Percentiles rank a stretch among this genome's conserved stretches.
Evolutionary conservation across 176 grass and related monocot genomes (phyloP).

Genomic region (Themeda triandra): DNA sequence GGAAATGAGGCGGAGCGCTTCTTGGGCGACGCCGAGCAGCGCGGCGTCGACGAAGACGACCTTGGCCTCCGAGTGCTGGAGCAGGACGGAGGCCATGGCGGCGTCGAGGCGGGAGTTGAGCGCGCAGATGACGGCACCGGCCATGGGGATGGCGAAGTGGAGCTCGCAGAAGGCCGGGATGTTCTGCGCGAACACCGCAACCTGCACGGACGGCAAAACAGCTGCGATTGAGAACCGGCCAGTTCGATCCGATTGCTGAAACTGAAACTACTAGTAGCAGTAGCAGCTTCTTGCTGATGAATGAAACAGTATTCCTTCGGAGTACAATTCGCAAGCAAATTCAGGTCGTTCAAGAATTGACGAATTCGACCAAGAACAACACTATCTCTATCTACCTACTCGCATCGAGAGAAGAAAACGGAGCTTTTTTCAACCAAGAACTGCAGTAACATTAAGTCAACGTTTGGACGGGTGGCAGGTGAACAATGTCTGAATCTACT

Average conservation of each 20-base stretch:
- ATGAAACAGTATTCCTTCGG: too few relatives aligned
- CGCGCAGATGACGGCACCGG: constrained; percentile 66
- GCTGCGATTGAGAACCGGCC: not conserved
- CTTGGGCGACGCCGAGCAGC: constrained; percentile 34
- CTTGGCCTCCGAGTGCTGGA: constrained; percentile 75
- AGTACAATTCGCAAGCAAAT: too few relatives aligned
- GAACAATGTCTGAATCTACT: not conserved
- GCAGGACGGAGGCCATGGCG: constrained; percentile 51
- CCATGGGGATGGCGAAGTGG: constrained; percentile 81
- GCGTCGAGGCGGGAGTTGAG: constrained; percentile 83
- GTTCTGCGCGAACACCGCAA: constrained; percentile 63
- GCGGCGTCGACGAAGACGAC: constrained; percentile 63
- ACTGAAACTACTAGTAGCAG: too few relatives aligned
- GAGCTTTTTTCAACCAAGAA: too few relatives aligned
- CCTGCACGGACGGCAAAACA: constrained; percentile 21
- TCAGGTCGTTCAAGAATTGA: not conserved
- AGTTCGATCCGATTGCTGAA: not conserved
- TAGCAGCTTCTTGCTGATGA: too few relatives aligned
- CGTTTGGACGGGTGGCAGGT: too few relatives aligned
- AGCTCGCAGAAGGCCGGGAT: constrained; percentile 55
- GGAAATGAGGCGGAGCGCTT: constrained; percentile 53
- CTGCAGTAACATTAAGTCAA: too few relatives aligned
- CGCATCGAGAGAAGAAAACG: too few relatives aligned
- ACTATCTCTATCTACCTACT: not conserved
- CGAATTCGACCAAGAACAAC: not conserved